phyloP scores from a whole-genome alignment of 2,329 filamentous ascomycete species.

The Penicillium aurantiogriseum region DNA sequence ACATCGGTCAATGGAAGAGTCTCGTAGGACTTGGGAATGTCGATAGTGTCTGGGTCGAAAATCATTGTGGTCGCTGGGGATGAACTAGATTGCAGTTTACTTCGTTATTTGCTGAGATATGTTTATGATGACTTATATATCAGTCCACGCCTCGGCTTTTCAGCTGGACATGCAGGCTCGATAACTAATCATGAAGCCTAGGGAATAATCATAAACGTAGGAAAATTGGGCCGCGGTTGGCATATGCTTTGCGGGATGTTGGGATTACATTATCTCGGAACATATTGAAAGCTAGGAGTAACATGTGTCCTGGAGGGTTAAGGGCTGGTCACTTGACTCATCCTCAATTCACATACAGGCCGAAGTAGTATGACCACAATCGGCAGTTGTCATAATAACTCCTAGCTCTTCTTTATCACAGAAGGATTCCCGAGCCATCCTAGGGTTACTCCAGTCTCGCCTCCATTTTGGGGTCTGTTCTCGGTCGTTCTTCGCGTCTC shows the following conservation, averaged over 20 bases:
- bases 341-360: not conserved
- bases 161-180: not conserved
- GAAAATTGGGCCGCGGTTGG: not conserved
- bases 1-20: constrained; percentile 29
- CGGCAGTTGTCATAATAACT: too few relatives aligned
- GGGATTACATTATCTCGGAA: constrained; percentile 5
- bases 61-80: not conserved
- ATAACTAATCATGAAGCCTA: not conserved
- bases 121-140: not conserved
- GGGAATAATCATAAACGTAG: not conserved
- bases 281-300: not conserved
- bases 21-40: constrained; percentile 32
- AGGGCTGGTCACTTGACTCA: not conserved
- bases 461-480: not conserved
- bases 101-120: not conserved
- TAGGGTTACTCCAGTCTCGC: too few relatives aligned
- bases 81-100: not conserved
- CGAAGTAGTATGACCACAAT: not conserved
- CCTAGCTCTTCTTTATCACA: not conserved
- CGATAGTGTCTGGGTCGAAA: constrained; percentile 4
- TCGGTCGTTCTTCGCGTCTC: not conserved
- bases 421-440: not conserved
- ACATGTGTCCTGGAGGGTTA: not conserved
- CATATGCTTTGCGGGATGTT: not conserved
- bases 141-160: not conserved